Evolutionary conservation across 805 yeast genomes (phyloP), one percentile per base, ranked within the genome.

Genomic region (Starmera pachycereana): DNA sequence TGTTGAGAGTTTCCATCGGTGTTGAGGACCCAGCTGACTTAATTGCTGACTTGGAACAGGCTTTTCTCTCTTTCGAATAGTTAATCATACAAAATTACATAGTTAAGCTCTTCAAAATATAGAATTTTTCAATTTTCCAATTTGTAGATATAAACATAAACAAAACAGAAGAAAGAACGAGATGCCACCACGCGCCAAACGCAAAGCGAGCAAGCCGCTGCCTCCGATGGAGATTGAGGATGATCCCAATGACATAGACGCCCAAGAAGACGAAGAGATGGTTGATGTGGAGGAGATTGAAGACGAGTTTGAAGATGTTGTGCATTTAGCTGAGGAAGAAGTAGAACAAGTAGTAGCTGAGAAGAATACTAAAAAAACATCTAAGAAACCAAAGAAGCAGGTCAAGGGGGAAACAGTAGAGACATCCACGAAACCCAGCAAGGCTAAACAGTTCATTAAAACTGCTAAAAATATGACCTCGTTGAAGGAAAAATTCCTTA

Each of bases 1-100:
- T 87, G 36, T 59, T 89, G 33, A 72, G 97, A 58, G 63, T 89
- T 6, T 83, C 95, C 44, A 68, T 83, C 35, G 97, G 97, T 18
- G 69, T 80, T 36, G 96, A 89, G 57, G 73, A 81, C 49, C 65
- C 75, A 3, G 72, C 81, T 4, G 97, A 89, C 53, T 67, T 89
- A 50, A 82, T 87, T 38, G 69, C 60, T 0, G 97, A 90, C 54
- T 63, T 89, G 12, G 68, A 63, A n/a, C 60, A 58, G n/a, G 90
- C 84, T 7, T 57, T 82, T n/a, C 28, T 29, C 3, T 41, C 45
- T 9, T 40, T 42, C 22, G 30, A 32, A 12, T 30, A 31, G 19
- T 16, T 16, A n/a, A n/a, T n/a, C n/a, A n/a, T n/a, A n/a, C n/a
- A n/a, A n/a, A n/a, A n/a, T n/a, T n/a, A n/a, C n/a, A n/a, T n/a